Conservation (phyloP, 208 protist species). For the Acanthamoeba healyi region DNA sequence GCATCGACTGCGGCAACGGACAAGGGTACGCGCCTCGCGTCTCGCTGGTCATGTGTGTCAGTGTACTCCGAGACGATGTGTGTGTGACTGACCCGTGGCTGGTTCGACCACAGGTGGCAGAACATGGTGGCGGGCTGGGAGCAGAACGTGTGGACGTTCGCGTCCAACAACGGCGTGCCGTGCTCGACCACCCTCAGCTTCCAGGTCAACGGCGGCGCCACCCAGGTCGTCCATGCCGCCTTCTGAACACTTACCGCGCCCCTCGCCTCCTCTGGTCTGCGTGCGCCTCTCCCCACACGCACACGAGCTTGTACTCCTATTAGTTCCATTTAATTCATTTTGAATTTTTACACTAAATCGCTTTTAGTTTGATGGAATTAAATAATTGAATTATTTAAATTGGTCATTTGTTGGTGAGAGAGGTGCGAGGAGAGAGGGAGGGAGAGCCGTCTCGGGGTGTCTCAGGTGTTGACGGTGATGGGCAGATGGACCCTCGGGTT, state of each 20-base stretch:
- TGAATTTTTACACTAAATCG: no score
- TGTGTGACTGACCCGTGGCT: not conserved
- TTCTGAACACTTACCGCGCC: not conserved
- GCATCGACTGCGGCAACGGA: not conserved
- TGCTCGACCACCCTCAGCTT: not conserved
- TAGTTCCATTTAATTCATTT: no score
- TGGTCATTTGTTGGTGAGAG: not conserved
- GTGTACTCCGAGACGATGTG: not conserved
- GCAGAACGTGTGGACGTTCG: not conserved
- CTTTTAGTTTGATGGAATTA: not conserved
- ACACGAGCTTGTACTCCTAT: no score
- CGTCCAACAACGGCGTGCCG: not conserved
- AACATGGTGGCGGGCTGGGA: constrained; percentile 6
- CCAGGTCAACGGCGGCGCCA: not conserved
- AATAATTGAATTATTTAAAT: no score
- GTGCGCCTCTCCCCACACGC: no score
- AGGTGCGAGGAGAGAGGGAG: no score
- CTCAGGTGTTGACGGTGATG: constrained; percentile 31
- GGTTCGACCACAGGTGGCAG: not conserved
- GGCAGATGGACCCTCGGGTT: constrained; percentile 50
- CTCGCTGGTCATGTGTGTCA: no score
- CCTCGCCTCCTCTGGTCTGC: no score
- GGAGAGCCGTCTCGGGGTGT: no score
- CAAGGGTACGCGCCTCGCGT: not conserved
- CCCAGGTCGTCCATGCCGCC: not conserved